A percentile compares a stretch with the other conserved stretches of the same genome.
These are phyloP conservation scores for Botrytis medusae DNA, from an alignment of 2,329 filamentous ascomycete species.

Conservation along the genomic window DNA sequence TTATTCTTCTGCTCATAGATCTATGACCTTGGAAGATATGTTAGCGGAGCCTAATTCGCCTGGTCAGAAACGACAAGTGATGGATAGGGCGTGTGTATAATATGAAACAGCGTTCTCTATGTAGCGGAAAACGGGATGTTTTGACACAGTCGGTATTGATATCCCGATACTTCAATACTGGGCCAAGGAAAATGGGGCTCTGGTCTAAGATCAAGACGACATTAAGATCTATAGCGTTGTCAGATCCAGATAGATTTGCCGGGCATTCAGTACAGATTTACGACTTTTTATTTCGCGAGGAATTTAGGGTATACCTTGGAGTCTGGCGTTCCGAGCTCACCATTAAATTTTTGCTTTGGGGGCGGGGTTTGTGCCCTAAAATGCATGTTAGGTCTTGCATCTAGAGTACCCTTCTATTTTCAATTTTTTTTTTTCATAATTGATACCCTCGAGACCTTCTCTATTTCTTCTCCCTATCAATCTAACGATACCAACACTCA, in stretches of 20 bases:
- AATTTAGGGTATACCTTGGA: background rate
- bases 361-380: background rate
- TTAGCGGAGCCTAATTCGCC: background rate
- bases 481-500: background rate
- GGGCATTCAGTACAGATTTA: background rate
- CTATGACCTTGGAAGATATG: constrained; percentile 9
- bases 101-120: background rate
- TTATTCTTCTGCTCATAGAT: constrained; percentile 4
- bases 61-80: background rate
- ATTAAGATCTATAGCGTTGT: background rate
- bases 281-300: background rate
- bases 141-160: no score
- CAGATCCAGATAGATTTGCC: background rate
- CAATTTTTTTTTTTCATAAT: background rate
- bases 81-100: background rate
- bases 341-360: background rate
- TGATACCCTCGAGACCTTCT: background rate
- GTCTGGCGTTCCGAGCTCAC: background rate
- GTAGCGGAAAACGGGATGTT: no score
- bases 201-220: background rate
- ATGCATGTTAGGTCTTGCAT: background rate
- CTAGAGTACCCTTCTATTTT: background rate
- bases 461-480: background rate
- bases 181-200: background rate
- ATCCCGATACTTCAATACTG: background rate